Evolutionary conservation across 495 filamentous ascomycete species (phyloP).

Genomic region (Neurospora sp.): DNA sequence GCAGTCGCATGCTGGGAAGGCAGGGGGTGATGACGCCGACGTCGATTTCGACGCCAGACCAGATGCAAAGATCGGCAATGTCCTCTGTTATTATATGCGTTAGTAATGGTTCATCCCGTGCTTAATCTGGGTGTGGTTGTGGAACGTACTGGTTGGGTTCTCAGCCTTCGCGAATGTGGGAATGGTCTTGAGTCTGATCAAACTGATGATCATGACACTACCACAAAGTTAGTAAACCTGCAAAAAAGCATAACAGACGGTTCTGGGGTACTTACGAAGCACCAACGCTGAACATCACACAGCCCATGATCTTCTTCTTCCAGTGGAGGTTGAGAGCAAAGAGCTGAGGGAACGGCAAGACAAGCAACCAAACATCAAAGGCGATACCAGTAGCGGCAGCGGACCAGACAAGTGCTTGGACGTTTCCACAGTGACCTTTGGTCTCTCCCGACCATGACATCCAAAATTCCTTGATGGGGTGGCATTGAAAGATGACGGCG

Average conservation of each 20-base stretch:
- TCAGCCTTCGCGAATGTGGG: slow-evolving; percentile 12
- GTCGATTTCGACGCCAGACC: slow-evolving; percentile 23
- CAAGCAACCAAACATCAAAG: slow-evolving; percentile 28
- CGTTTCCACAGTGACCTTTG: slow-evolving; percentile 21
- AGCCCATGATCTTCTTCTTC: slow-evolving; percentile 26
- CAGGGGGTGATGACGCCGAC: slow-evolving; percentile 26
- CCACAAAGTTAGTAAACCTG: not conserved
- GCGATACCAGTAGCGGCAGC: slow-evolving; percentile 25
- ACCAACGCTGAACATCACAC: slow-evolving; percentile 31
- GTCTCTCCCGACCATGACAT: slow-evolving; percentile 18
- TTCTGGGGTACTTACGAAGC: slow-evolving; percentile 17
- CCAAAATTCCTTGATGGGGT: slow-evolving; percentile 26
- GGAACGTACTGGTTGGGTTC: slow-evolving; percentile 20
- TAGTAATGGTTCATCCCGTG: not conserved
- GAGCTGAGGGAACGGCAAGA: slow-evolving; percentile 27
- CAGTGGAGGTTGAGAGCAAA: slow-evolving; percentile 21
- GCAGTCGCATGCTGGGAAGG: slow-evolving; percentile 18
- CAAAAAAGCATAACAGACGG: not conserved
- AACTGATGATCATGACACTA: slow-evolving; percentile 22
- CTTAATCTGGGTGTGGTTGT: not conserved
- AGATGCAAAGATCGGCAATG: slow-evolving; percentile 18
- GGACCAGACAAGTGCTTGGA: slow-evolving; percentile 18
- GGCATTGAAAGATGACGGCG: slow-evolving; percentile 33
- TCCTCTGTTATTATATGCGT: slow-evolving; percentile 9
- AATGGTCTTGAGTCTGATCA: slow-evolving; percentile 23